phyloP scores from a whole-genome alignment of 1,284 basidiomycete genomes.

The Austropuccinia psidii region DNA sequence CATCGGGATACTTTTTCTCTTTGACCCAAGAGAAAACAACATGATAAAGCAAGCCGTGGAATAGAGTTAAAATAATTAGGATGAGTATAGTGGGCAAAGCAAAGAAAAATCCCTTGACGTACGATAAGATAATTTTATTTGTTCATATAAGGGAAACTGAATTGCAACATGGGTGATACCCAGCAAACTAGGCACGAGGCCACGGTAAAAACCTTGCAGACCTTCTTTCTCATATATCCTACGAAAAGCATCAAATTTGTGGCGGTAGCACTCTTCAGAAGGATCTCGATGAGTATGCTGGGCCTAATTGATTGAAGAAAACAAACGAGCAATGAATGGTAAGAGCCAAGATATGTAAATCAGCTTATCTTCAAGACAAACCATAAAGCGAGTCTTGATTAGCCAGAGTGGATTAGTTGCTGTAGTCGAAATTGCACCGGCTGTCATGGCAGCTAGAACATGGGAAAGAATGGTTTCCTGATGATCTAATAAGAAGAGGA shows the following conservation, averaged over 20 bases:
- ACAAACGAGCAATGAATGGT: neutral
- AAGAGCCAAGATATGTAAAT: too few relatives aligned
- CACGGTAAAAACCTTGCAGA: conserved; percentile 76
- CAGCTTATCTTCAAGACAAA: conserved; percentile 50
- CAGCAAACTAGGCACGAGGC: conserved; percentile 74
- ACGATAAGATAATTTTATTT: conserved; percentile 74
- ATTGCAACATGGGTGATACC: conserved; percentile 88
- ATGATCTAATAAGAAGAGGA: conserved; percentile 4
- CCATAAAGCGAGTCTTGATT: conserved; percentile 96
- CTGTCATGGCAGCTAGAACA: conserved; percentile 82
- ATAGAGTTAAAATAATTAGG: too few relatives aligned
- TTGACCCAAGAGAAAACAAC: too few relatives aligned
- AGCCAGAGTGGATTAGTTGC: conserved; percentile 93
- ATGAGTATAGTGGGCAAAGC: too few relatives aligned
- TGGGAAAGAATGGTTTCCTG: conserved; percentile 54
- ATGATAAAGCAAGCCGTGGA: too few relatives aligned
- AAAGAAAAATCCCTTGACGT: too few relatives aligned
- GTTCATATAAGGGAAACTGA: conserved; percentile 91
- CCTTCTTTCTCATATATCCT: conserved; percentile 84
- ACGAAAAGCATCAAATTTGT: conserved; percentile 74
- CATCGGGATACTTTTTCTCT: conserved; percentile 52
- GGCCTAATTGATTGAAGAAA: conserved; percentile 40
- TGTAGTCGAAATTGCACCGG: conserved; percentile 79
- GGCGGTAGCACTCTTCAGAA: conserved; percentile 68
- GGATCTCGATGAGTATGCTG: conserved; percentile 57